Conservation (phyloP, 192 early-diverging fungal species). For the Haplosporangium gracile region DNA sequence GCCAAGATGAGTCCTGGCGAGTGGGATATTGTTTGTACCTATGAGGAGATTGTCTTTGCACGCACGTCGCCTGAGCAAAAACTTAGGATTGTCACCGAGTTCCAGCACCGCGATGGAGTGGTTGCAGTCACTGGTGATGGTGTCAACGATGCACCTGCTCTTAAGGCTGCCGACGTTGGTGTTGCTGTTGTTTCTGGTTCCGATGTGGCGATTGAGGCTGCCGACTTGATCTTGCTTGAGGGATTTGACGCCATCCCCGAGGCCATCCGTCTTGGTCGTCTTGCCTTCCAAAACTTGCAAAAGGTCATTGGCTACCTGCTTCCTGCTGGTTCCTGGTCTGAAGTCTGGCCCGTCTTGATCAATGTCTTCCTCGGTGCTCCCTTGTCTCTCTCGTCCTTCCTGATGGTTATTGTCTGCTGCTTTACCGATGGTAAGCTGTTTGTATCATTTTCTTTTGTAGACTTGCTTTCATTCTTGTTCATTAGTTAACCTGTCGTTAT, state of each 20-base stretch:
- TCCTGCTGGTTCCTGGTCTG: conserved; percentile 80
- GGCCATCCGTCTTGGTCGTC: conserved; percentile 84
- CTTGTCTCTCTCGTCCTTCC: conserved; percentile 79
- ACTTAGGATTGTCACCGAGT: conserved; percentile 82
- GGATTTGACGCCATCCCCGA: conserved; percentile 52
- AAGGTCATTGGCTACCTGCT: conserved; percentile 88
- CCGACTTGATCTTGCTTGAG: conserved; percentile 74
- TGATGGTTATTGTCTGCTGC: conserved; percentile 83
- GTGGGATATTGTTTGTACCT: conserved; percentile 78
- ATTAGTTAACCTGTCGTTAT: background rate
- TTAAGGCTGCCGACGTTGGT: conserved; percentile 91
- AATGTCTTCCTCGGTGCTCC: conserved; percentile 86
- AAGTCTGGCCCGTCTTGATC: conserved; percentile 80
- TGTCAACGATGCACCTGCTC: conserved; percentile 92
- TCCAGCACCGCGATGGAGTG: conserved; percentile 74
- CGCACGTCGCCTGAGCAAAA: conserved; percentile 93
- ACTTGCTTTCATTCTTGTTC: background rate
- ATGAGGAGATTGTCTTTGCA: conserved; percentile 87
- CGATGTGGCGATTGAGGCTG: conserved; percentile 81
- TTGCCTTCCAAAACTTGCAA: conserved; percentile 88
- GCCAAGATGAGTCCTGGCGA: conserved; percentile 67
- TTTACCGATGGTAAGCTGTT: conserved; percentile 66
- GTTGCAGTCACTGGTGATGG: conserved; percentile 96
- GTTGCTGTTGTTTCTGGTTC: conserved; percentile 89
- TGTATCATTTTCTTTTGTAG: background rate